Evolutionary conservation across 805 yeast species (phyloP).

Genomic region (Pichia nanzhaoensis): DNA sequence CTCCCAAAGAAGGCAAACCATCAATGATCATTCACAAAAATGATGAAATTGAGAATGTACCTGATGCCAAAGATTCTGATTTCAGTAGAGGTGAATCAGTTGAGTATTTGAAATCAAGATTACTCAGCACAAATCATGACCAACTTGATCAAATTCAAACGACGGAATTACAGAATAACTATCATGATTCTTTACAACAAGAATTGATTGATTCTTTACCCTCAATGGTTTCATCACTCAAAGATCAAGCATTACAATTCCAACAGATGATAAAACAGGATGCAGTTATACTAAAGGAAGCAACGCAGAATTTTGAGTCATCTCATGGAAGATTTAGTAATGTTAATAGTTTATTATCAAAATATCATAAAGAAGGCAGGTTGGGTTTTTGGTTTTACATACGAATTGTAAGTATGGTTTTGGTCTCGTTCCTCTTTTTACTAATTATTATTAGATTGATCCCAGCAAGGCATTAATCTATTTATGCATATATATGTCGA

Average conservation of each 20-base stretch:
- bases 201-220: slow-evolving; percentile 29
- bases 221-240: slow-evolving; percentile 26
- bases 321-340: slow-evolving; percentile 24
- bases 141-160: slow-evolving; percentile 25
- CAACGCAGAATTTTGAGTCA: slow-evolving; percentile 29
- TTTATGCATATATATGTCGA: slow-evolving; percentile 10
- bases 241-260: slow-evolving; percentile 28
- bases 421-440: slow-evolving; percentile 23
- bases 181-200: slow-evolving; percentile 30
- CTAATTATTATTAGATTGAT: slow-evolving; percentile 25
- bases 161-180: slow-evolving; percentile 22
- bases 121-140: slow-evolving; percentile 21
- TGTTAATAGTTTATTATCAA: slow-evolving; percentile 24
- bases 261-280: slow-evolving; percentile 29
- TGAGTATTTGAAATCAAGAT: slow-evolving; percentile 24
- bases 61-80: neutral
- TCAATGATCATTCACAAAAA: neutral
- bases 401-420: slow-evolving; percentile 19
- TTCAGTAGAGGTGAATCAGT: slow-evolving; percentile 21
- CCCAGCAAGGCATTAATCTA: slow-evolving; percentile 34
- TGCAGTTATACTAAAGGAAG: slow-evolving; percentile 29
- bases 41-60: neutral
- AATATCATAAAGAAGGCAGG: slow-evolving; percentile 29
- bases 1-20: neutral
- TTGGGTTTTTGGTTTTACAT: slow-evolving; percentile 30